These are phyloP conservation scores for Fusarium fracticaudum DNA, from an alignment of 2,329 filamentous ascomycete species.

Conservation along the genomic window DNA sequence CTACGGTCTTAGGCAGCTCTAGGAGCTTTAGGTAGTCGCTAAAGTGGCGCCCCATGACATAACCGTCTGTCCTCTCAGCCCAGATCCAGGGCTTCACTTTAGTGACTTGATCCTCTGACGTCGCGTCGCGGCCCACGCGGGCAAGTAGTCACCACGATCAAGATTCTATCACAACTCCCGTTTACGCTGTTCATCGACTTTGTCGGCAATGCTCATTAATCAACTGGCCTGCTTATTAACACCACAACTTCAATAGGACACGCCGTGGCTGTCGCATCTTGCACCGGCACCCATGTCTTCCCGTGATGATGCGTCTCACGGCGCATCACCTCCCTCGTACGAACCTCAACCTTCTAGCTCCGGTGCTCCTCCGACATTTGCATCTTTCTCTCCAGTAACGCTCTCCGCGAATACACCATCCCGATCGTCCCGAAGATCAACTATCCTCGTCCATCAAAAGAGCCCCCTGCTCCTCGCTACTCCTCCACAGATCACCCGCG, in stretches of 20 bases:
- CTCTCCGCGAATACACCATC: constrained; percentile 73
- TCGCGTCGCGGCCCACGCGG: constrained; percentile 36
- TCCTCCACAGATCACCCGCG: constrained; percentile 92
- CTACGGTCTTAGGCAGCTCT: background rate
- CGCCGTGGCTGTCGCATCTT: constrained; percentile 63
- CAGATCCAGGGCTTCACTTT: constrained; percentile 8
- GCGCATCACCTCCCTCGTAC: constrained; percentile 47
- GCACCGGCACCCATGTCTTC: constrained; percentile 50
- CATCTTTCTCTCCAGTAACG: constrained; percentile 87
- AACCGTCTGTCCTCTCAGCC: constrained; percentile 21
- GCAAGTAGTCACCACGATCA: constrained; percentile 1
- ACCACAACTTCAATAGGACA: constrained; percentile 44
- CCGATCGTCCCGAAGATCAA: constrained; percentile 76
- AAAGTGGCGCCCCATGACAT: constrained; percentile 41
- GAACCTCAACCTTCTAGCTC: constrained; percentile 47
- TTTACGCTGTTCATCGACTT: background rate
- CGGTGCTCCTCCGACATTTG: constrained; percentile 75
- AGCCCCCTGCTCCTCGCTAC: constrained; percentile 92
- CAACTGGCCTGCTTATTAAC: constrained; percentile 28
- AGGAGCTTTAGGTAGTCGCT: background rate
- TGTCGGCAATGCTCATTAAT: background rate
- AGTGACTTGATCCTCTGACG: constrained; percentile 36
- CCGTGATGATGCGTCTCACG: constrained; percentile 49
- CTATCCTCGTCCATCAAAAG: constrained; percentile 96
- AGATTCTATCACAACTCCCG: constrained; percentile 2